Evolutionary conservation across 2,329 filamentous ascomycete genomes (phyloP), one percentile per base, ranked within the genome.

Genomic region (Arachnopeziza araneosa): DNA sequence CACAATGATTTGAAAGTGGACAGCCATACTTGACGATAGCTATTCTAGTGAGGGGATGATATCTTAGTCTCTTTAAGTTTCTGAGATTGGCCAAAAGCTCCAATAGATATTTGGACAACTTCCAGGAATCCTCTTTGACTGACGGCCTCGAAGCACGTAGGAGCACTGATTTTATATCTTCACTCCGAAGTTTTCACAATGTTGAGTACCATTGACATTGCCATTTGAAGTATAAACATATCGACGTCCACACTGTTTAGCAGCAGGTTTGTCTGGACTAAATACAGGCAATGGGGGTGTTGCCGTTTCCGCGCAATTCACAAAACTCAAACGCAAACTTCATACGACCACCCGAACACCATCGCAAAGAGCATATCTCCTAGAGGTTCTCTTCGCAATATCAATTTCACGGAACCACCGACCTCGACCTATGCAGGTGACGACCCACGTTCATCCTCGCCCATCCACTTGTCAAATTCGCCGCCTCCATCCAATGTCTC

Each of bases 401-500:
- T 12, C 5, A 19, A 19, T 19, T 14, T 44, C 17, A 17, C 36
- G 4, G 17, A 17, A 17, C 36, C 17, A 14, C 5, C 36, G 6
- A 44, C 17, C 3, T 19, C 36, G 5, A 44, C 12, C 12, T 44
- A 44, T 44, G 36, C 17, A 8, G 36, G 36, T 12, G 12, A 44
- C 10, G 36, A 12, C 17, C 36, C 36, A 44, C 36, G 36, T 44
- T 44, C 36, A 19, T 66, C 66, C 12, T 17, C 36, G 14, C 58
- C 60, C 24, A 71, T 68, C 71, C 71, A 73, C 49, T 70, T 71
- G 21, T 72, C 70, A 55, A 73, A 73, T 51, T 73, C 69, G 17
- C 62, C 66, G 24, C 67, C 68, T 21, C 60, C 63, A 55, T 71
- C 68, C 48, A 73, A 59, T 12, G 67, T 61, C 48, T 68, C 70